phyloP scores from a whole-genome alignment of 2,329 filamentous ascomycete species.

The Aspergillus sp. region DNA sequence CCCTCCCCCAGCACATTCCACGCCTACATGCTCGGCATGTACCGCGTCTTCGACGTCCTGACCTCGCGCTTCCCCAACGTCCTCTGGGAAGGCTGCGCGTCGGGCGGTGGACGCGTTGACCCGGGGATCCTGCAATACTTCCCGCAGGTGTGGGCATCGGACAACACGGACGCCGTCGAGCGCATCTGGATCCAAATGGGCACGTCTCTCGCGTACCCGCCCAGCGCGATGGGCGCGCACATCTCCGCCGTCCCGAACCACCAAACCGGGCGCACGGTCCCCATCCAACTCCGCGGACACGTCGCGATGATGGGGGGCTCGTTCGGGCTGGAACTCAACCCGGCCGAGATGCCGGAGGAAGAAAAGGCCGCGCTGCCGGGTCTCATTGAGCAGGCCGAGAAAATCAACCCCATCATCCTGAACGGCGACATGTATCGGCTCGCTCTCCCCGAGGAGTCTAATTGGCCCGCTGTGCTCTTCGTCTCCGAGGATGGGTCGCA shows the following conservation, averaged over 20 bases:
- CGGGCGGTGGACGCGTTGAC: constrained; percentile 57
- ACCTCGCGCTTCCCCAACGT: constrained; percentile 53
- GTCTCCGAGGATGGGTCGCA: constrained; percentile 42
- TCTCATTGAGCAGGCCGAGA: constrained; percentile 46
- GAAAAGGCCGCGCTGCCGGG: constrained; percentile 47
- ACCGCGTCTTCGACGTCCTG: constrained; percentile 52
- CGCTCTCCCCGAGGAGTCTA: constrained; percentile 47
- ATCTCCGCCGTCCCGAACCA: constrained; percentile 53
- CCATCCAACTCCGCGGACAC: constrained; percentile 53
- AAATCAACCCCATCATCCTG: constrained; percentile 52
- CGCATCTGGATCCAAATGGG: constrained; percentile 56
- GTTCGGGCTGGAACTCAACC: constrained; percentile 57
- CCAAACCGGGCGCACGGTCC: constrained; percentile 46
- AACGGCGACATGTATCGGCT: constrained; percentile 52
- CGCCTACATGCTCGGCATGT: constrained; percentile 55
- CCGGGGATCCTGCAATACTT: constrained; percentile 55
- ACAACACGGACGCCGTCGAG: constrained; percentile 55
- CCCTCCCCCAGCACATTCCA: constrained; percentile 47
- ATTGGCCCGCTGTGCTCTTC: constrained; percentile 55
- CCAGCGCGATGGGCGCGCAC: constrained; percentile 57
- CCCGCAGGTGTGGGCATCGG: constrained; percentile 57
- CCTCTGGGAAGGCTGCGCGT: constrained; percentile 58
- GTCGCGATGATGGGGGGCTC: constrained; percentile 61
- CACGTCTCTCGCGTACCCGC: constrained; percentile 54
- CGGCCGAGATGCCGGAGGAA: constrained; percentile 40